A percentile compares a stretch with the other conserved stretches of the same genome.
Evolutionary conservation across 306 rosid genomes (phyloP).

Genomic region (Coriaria nepalensis): DNA sequence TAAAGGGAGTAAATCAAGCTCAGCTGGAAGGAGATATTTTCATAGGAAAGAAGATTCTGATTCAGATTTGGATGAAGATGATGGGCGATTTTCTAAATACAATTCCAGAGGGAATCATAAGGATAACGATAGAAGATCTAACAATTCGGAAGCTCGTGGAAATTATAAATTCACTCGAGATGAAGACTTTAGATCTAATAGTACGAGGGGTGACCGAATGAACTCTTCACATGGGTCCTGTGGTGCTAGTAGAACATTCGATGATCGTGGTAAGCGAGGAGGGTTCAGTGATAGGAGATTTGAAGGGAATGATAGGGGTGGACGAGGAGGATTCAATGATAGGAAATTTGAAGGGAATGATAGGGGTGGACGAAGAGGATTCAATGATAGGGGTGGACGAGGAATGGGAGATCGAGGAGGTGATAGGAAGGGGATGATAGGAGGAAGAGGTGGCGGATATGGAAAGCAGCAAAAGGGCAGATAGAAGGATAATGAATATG

Average conservation of each 20-base stretch:
- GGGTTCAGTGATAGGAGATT: too few species aligned
- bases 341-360: conserved; percentile 27
- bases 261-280: conserved; percentile 5
- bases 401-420: conserved; percentile 24
- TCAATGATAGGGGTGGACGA: too few species aligned
- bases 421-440: conserved; percentile 15
- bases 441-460: conserved; percentile 20
- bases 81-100: conserved; percentile 10
- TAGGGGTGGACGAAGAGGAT: conserved; percentile 10
- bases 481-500: conserved; percentile 19
- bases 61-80: conserved; percentile 23
- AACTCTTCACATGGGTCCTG: conserved; percentile 25
- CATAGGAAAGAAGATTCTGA: conserved; percentile 17
- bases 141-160: conserved; percentile 11
- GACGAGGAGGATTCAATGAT: conserved; percentile 10
- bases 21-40: conserved; percentile 28
- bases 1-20: conserved; percentile 20
- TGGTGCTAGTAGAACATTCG: conserved; percentile 24
- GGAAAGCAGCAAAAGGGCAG: conserved; percentile 23
- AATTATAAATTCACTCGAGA: conserved; percentile 17
- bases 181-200: conserved; percentile 22
- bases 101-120: conserved; percentile 11
- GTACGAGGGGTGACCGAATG: conserved; percentile 26
- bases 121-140: conserved; percentile 8
- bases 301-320: conserved; percentile 13